Conservation (phyloP, 495 filamentous ascomycete species). For the Aspergillus leporis region DNA sequence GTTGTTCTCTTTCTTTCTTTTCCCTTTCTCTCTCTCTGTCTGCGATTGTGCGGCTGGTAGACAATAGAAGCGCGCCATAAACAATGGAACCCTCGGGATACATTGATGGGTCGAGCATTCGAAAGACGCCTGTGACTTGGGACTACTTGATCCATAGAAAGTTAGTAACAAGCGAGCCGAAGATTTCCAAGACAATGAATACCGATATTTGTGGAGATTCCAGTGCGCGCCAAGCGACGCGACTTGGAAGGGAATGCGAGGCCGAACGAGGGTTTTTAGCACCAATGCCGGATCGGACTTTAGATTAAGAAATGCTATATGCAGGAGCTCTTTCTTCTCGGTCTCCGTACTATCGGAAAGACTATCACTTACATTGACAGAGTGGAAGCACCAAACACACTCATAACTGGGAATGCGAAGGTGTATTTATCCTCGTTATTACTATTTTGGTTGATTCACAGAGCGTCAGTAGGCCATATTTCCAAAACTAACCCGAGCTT, state of each 20-base stretch:
- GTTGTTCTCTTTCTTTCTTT: not conserved
- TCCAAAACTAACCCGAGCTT: not conserved
- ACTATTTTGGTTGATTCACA: not conserved
- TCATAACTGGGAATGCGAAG: no score
- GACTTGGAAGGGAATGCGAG: not conserved
- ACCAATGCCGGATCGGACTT: not conserved
- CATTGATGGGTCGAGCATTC: not conserved
- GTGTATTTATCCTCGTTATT: not conserved
- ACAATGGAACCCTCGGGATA: not conserved
- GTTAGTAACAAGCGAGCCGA: not conserved
- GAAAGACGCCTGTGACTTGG: not conserved
- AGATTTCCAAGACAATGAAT: not conserved
- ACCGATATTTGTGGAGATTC: not conserved
- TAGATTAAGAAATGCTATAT: not conserved
- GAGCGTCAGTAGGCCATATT: not conserved
- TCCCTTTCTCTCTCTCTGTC: not conserved
- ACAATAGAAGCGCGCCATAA: not conserved
- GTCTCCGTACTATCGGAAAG: not conserved
- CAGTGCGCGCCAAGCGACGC: not conserved
- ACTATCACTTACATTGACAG: not conserved
- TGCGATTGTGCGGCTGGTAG: not conserved
- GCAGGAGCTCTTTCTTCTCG: no score
- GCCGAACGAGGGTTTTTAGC: not conserved
- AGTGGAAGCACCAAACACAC: not conserved
- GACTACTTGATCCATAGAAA: not conserved